Evolutionary conservation across 2,329 filamentous ascomycete genomes (phyloP).

Genomic region (Fusarium sororula): DNA sequence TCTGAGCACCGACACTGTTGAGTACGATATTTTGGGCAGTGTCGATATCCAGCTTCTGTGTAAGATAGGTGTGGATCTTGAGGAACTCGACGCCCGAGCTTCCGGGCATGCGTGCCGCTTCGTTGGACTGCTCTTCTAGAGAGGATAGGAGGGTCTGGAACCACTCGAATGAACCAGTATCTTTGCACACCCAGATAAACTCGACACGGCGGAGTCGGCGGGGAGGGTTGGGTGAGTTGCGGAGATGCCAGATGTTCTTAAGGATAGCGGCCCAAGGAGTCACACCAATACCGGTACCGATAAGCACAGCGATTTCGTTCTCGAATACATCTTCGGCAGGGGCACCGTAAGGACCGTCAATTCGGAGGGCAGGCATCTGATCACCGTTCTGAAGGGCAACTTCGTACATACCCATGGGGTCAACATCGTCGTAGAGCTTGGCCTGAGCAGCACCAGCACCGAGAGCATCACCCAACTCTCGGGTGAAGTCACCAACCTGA

Average conservation of each 20-base stretch:
- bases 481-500: conserved; percentile 96
- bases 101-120: conserved; percentile 72
- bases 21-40: conserved; percentile 96
- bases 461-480: conserved; percentile 92
- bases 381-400: conserved; percentile 93
- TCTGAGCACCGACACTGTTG: conserved; percentile 87
- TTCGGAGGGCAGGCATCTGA: conserved; percentile 86
- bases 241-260: conserved; percentile 98
- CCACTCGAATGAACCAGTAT: conserved; percentile 97
- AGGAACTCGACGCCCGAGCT: conserved; percentile 83
- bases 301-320: conserved; percentile 86
- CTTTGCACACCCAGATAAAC: conserved; percentile 99
- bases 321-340: conserved; percentile 98
- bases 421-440: conserved; percentile 89
- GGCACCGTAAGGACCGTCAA: conserved; percentile 96
- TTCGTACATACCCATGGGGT: conserved; percentile 97
- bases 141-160: conserved; percentile 94
- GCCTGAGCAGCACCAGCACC: conserved; percentile 88
- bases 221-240: conserved; percentile 88
- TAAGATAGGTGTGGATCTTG: conserved; percentile 97
- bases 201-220: conserved; percentile 91
- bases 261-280: conserved; percentile 88
- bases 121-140: conserved; percentile 84
- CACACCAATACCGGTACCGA: conserved; percentile 87
- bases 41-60: conserved; percentile 89